These are phyloP conservation scores for Halophytophthora batemanensis DNA, from an alignment of 352 stramenopile genomes.

Conservation along the genomic window DNA sequence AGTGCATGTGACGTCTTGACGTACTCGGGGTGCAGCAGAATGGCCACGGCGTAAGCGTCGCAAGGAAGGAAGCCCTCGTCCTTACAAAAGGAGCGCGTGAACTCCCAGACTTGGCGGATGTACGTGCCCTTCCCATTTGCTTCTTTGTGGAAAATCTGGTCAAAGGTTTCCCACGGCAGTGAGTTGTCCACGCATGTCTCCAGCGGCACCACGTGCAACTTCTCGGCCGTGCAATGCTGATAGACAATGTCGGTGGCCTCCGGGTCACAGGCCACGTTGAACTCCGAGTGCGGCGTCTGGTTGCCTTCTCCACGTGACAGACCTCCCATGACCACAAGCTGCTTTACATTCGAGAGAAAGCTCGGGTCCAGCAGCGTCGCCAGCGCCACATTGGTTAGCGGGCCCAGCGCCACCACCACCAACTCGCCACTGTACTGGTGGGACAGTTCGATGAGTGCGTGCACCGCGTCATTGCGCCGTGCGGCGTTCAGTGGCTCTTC, in stretches of 20 bases:
- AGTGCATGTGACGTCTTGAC: constrained; percentile 41
- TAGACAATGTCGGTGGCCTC: constrained; percentile 77
- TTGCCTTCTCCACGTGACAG: constrained; percentile 70
- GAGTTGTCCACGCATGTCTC: constrained; percentile 59
- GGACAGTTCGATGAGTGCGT: constrained; percentile 55
- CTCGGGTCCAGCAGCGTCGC: constrained; percentile 67
- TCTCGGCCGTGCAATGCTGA: constrained; percentile 53
- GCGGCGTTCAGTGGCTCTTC: constrained; percentile 24
- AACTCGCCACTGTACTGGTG: constrained; percentile 61
- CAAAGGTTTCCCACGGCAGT: constrained; percentile 63
- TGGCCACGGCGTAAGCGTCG: constrained; percentile 69
- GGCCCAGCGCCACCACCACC: constrained; percentile 70
- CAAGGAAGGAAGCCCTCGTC: constrained; percentile 60
- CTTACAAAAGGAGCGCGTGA: constrained; percentile 42
- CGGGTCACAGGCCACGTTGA: constrained; percentile 80
- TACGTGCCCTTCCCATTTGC: constrained; percentile 39
- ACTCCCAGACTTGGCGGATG: constrained; percentile 60
- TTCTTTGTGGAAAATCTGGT: constrained; percentile 56
- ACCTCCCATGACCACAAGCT: constrained; percentile 75
- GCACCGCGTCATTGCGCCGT: constrained; percentile 61
- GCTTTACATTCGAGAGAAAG: constrained; percentile 59
- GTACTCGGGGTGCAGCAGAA: constrained; percentile 54
- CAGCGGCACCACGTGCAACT: constrained; percentile 68
- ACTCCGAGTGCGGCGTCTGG: constrained; percentile 63
- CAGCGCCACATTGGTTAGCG: constrained; percentile 78